phyloP scores from a whole-genome alignment of 805 yeast genomes.

The Zygosaccharomyces gambellarensis region DNA sequence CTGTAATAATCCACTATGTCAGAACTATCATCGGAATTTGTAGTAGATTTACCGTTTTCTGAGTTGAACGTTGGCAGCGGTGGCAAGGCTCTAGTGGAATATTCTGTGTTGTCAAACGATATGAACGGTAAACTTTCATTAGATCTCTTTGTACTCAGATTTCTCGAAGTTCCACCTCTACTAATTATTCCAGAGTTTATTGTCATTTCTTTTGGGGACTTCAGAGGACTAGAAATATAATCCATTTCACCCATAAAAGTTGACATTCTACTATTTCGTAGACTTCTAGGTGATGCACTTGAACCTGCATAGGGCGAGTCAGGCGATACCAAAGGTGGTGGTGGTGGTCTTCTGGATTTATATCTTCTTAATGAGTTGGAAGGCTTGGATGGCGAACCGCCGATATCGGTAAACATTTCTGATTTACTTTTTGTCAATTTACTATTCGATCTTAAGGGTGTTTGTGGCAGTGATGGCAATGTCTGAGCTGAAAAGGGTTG shows the following conservation, averaged over 20 bases:
- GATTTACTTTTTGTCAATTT: neutral
- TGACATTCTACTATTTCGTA: conserved; percentile 10
- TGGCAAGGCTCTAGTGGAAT: conserved; percentile 13
- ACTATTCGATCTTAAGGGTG: conserved; percentile 1
- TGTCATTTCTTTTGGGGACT: conserved; percentile 21
- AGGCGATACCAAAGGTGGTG: conserved; percentile 17
- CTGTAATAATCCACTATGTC: conserved; percentile 9
- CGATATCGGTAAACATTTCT: neutral
- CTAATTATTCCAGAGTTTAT: conserved; percentile 3
- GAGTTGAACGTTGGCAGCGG: conserved; percentile 10
- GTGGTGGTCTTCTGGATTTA: conserved; percentile 22
- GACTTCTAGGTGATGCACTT: neutral
- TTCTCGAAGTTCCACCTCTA: neutral
- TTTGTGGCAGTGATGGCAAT: conserved; percentile 3
- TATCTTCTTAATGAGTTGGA: conserved; percentile 4
- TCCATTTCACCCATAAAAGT: conserved; percentile 19
- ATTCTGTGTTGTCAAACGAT: conserved; percentile 6
- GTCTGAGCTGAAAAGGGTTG: neutral
- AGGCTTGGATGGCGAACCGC: conserved; percentile 1
- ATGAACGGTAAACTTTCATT: conserved; percentile 9
- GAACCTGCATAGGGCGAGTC: conserved; percentile 5
- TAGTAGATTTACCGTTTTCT: neutral
- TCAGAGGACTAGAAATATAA: conserved; percentile 6
- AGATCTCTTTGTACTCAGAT: conserved; percentile 1
- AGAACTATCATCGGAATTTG: neutral